A percentile compares a stretch with the other conserved stretches of the same genome.
phyloP scores from a whole-genome alignment of 495 filamentous ascomycete genomes.

The Talaromyces adpressus region DNA sequence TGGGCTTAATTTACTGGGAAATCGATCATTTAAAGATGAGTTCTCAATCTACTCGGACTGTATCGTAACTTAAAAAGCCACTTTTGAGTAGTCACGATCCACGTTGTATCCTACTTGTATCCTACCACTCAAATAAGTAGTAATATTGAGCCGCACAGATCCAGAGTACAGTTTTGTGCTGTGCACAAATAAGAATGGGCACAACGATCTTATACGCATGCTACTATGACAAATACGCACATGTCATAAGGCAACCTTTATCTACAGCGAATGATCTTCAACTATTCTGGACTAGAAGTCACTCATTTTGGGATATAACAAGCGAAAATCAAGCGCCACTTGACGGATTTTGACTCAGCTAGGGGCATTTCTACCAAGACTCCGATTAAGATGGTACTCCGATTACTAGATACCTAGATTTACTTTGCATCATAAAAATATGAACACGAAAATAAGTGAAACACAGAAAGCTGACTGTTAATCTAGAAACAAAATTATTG shows the following conservation, averaged over 20 bases:
- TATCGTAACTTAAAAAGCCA: neutral
- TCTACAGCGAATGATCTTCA: neutral
- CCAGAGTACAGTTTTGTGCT: neutral
- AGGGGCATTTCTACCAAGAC: neutral
- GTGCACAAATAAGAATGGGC: neutral
- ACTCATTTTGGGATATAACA: neutral
- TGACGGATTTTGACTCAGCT: neutral
- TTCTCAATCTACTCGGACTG: neutral
- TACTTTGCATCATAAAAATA: neutral
- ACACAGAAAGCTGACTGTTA: neutral
- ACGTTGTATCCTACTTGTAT: neutral
- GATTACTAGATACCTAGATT: neutral
- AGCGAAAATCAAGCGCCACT: neutral
- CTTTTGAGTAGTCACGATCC: neutral
- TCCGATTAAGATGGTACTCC: neutral
- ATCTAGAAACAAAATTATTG: too few species aligned
- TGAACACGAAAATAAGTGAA: neutral
- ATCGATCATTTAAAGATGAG: neutral
- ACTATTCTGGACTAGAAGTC: neutral
- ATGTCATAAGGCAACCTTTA: neutral
- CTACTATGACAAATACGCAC: neutral
- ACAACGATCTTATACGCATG: neutral
- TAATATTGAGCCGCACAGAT: neutral
- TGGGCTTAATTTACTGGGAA: neutral
- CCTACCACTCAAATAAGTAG: neutral